Percentiles rank a stretch among this genome's conserved stretches.
These are phyloP conservation scores for Kalanchoe fedtschenkoi DNA, from an alignment of 164 flowering plant species.

Conservation along the genomic window DNA sequence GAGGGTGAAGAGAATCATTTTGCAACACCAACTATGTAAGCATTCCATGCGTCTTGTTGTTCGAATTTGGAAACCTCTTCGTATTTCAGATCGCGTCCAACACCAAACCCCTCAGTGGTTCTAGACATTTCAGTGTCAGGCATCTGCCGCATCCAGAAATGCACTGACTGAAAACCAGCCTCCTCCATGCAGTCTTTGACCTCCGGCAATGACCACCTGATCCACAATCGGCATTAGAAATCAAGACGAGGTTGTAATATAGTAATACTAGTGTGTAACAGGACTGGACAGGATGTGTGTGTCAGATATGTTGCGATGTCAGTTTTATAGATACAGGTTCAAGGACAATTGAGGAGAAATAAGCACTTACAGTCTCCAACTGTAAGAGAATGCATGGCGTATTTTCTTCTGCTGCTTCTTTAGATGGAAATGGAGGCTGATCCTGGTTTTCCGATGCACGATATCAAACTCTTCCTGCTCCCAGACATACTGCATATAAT, in stretches of 20 bases:
- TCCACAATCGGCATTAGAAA: neutral
- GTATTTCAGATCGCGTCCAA: conserved; percentile 55
- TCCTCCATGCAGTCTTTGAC: conserved; percentile 85
- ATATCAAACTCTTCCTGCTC: conserved; percentile 94
- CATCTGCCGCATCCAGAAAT: conserved; percentile 83
- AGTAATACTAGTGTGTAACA: no score
- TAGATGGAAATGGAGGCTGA: conserved; percentile 82
- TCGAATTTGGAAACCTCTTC: conserved; percentile 63
- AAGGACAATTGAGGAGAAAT: neutral
- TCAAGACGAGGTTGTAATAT: no score
- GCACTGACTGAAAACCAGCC: conserved; percentile 70
- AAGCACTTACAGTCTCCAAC: conserved; percentile 89
- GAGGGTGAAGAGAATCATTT: conserved; percentile 8
- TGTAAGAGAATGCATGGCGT: conserved; percentile 85
- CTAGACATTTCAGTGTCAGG: conserved; percentile 41
- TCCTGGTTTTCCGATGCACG: conserved; percentile 71
- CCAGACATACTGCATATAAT: conserved; percentile 69
- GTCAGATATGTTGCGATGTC: neutral
- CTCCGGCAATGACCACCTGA: conserved; percentile 96
- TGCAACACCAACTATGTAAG: conserved; percentile 71
- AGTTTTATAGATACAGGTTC: neutral
- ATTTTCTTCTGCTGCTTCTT: conserved; percentile 53
- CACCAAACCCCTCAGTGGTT: conserved; percentile 46
- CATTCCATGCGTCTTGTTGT: conserved; percentile 94
- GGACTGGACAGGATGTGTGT: no score